These are phyloP conservation scores for Trichoderma sp. DNA, from an alignment of 2,329 filamentous ascomycete species.

Conservation along the genomic window DNA sequence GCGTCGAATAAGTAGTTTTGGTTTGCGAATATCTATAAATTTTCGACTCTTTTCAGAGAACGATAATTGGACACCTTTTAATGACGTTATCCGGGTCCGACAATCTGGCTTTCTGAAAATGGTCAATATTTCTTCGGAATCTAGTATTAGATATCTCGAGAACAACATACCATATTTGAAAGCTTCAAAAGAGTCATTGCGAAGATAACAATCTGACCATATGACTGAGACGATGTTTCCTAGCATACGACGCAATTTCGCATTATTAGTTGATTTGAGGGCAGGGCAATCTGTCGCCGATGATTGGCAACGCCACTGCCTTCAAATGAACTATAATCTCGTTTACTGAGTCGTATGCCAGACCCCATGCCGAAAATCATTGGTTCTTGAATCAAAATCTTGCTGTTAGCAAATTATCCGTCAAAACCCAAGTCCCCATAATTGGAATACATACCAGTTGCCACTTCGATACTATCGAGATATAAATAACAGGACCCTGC, in stretches of 20 bases:
- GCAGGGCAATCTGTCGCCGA: not conserved
- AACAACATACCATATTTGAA: not conserved
- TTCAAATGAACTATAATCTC: not conserved
- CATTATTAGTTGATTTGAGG: not conserved
- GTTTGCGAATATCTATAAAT: not conserved
- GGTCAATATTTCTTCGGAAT: not conserved
- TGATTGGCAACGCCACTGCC: not conserved
- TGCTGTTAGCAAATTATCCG: not conserved
- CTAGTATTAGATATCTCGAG: not conserved
- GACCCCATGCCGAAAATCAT: not conserved
- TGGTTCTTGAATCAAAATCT: not conserved
- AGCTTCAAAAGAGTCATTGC: not conserved
- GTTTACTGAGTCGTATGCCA: not conserved
- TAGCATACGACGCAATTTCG: not conserved
- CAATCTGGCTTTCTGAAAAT: not conserved
- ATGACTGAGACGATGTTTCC: not conserved
- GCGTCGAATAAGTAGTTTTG: not conserved
- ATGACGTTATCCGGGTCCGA: not conserved
- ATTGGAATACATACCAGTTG: not conserved
- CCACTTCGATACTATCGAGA: not conserved
- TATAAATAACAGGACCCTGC: not conserved
- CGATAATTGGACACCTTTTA: constrained; percentile 1
- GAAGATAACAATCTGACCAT: not conserved
- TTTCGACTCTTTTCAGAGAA: not conserved
- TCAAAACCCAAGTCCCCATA: not conserved